Evolutionary conservation across 169 alveolate genomes (phyloP), one percentile per base, ranked within the genome.

Genomic region (Ichthyophthirius multifiliis): DNA sequence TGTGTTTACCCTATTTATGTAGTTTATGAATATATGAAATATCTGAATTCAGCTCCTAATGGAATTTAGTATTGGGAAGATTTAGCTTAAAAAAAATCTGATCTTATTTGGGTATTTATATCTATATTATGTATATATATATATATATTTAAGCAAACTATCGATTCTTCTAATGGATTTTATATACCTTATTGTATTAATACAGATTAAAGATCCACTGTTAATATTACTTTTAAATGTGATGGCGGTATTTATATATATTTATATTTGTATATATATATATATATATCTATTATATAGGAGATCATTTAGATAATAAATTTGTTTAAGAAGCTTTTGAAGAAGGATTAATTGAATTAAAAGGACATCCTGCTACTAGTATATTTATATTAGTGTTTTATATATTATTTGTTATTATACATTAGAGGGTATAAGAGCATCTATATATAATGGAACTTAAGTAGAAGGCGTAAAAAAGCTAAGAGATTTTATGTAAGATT

Each of bases 351-450:
- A 39, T 65, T 65, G 76, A 65, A 39, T 65, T 65, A 27, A 65
- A 32, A 15, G 76, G 55, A 35, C 76, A 65, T 34, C 37, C 76
- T 65, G 47, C 55, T 32, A 65, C 76, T 15, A 55, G 71, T 55
- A 55, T 1, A 27, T 3, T 27, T 27, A 27, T 3, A n/a, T n/a
- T n/a, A n/a, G n/a, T n/a, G n/a, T n/a, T n/a, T n/a, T n/a, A n/a
- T n/a, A n/a, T n/a, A n/a, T n/a, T n/a, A n/a, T n/a, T n/a, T n/a
- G n/a, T n/a, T n/a, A n/a, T n/a, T n/a, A n/a, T n/a, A 10, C 12
- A 18, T 27, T 4, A 55, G 76, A 39, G 47, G 76, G 76, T 10
- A 41, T 65, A n/a, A 65, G 76, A 65, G 76, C 76, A 10, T 32
- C 35, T 18, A 65, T 65, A 32, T 65, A 65, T 12, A 65, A 65